A percentile compares a stretch with the other conserved stretches of the same genome.
Conservation (phyloP, 2,329 filamentous ascomycete species). For the Cladophialophora yegresii region DNA sequence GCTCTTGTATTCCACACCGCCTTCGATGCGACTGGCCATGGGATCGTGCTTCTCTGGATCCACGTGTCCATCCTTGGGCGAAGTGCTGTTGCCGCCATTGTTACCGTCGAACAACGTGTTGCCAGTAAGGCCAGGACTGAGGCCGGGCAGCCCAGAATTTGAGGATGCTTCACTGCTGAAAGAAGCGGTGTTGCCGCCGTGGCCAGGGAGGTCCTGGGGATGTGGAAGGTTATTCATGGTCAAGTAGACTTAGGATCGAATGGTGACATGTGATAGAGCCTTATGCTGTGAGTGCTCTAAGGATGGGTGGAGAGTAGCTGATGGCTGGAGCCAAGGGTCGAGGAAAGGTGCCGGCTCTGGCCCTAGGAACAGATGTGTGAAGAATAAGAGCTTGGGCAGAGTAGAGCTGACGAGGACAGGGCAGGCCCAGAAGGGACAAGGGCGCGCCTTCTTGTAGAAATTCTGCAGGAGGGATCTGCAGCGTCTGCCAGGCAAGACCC, state of each 20-base stretch:
- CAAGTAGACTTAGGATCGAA: conserved; percentile 10
- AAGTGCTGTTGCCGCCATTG: not conserved
- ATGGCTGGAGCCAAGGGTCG: not conserved
- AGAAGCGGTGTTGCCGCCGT: not conserved
- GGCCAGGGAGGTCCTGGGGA: not conserved
- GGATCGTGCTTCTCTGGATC: conserved; percentile 18
- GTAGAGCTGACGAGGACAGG: not conserved
- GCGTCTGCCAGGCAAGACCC: conserved; percentile 16
- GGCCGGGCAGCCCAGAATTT: not conserved
- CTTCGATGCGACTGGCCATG: conserved; percentile 24
- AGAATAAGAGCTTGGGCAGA: not conserved
- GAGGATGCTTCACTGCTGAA: not conserved
- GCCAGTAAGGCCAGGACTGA: conserved; percentile 2
- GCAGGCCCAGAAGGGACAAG: not conserved
- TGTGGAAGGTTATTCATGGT: conserved; percentile 5
- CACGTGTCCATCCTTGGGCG: conserved; percentile 13
- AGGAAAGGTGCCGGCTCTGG: conserved; percentile 7
- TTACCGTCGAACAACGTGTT: conserved; percentile 5
- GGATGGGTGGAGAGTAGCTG: conserved; percentile 10
- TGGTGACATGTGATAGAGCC: not conserved
- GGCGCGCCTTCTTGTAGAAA: conserved; percentile 4
- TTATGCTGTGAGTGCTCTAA: conserved; percentile 3
- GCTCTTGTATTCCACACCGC: conserved; percentile 30
- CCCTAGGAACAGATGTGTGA: not conserved
- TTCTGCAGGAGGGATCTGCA: not conserved